Evolutionary conservation across 805 yeast genomes (phyloP), one percentile per base, ranked within the genome.

Genomic region (Pichia nanzhaoensis): DNA sequence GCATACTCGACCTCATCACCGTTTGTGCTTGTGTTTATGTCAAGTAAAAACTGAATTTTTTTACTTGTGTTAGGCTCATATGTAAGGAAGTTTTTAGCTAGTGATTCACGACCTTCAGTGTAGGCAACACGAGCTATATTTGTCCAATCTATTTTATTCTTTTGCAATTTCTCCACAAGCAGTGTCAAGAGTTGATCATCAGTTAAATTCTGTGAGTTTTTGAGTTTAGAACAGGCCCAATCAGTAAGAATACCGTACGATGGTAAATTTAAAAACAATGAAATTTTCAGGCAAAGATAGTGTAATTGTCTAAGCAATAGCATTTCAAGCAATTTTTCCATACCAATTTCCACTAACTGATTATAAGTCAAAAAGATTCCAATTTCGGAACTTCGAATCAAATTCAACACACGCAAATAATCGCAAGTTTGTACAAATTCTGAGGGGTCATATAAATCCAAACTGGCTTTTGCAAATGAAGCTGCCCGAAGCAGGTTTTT

Each of bases 211-310:
- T 70, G 55, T 14, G 82, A 80, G 27, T 65, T 63, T 46, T 70
- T 72, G 20, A 90, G 78, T 56, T 86, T 84, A 30, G 74, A 65
- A 47, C 82, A 75, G 5, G 95, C 90, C 98, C 98, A 93, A 51
- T 81, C 74, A 2, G 78, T 69, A 55, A 82, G 84, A 0, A 93
- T 74, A 14, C 62, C 50, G 55, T 75, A 75, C 41, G 66, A 67
- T 37, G 75, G 79, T 41, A 68, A 62, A 39, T 63, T 65, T 52
- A 71, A 67, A 24, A 75, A 67, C 16, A 74, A 71, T 5, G 84
- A 73, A 1, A 89, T 66, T 48, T 80, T 75, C 30, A 87, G 60
- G 2, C 89, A 79, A 37, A 85, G 69, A 10, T 74, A 69, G 63
- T 82, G 85, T 50, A 73, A 66, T 34, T 77, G 74, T 39, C 93